Evolutionary conservation across 2,329 filamentous ascomycete genomes (phyloP), one percentile per base, ranked within the genome.

Genomic region (Xylaria sp.): DNA sequence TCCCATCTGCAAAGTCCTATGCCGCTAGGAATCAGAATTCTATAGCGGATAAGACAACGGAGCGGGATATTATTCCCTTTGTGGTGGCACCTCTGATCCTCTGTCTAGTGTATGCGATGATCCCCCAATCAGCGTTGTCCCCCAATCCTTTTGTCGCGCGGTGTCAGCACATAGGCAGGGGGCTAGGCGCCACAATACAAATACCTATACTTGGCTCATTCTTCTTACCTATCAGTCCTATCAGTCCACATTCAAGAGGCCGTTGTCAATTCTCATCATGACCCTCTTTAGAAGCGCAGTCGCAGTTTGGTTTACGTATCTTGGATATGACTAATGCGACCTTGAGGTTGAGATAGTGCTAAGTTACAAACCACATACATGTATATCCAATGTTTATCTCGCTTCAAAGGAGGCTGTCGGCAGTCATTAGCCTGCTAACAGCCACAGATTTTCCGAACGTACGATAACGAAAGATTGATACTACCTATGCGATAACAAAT

Each of bases 101-200:
- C 27, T 20, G 17, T 15, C 49, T 70, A n/a, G n/a, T n/a, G n/a
- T n/a, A 61, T 66, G 61, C 69, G 62, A 68, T 29, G 63, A 57
- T 68, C 70, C 72, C 71, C 74, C 59, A 73, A 67, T 66, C 63
- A 50, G 60, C 57, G 13, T 54, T 31, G 38, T 33, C 61, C 31
- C 63, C 71, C 51, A 64, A 57, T 66, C 67, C 60, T 55, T 54
- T 63, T 53, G 45, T 67, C 61, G 66, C 70, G n/a, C 63, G 66
- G 59, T 63, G 58, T 65, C 64, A 68, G 70, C 70, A 66, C 71
- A 73, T 60, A 68, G 68, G 74, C 74, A 73, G 73, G 73, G 72
- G 72, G 73, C 55, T 69, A 45, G 50, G 65, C 61, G 68, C 70
- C 71, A 72, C 72, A 66, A 64, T 55, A 63, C 67, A 64, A 68